Base-by-base conservation (phyloP, 331 rosid genomes). In the Rosa hybrid region DNA sequence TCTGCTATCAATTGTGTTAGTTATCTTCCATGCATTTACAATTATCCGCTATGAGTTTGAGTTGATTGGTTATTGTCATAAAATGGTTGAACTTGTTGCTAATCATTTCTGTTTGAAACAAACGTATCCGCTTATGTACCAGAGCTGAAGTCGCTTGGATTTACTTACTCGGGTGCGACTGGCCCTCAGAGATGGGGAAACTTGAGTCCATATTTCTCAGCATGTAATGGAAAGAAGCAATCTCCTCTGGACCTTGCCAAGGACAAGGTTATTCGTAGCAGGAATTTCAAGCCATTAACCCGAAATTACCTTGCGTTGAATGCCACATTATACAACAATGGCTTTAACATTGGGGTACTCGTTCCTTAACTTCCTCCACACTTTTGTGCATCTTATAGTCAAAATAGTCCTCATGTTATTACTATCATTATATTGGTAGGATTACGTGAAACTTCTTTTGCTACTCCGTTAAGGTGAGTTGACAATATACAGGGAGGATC, bases 101-200 rank as follows among this genome's bases (percentile, higher is more conserved):
- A n/a, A 46, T 51, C 44, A 21, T 46, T 48, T 30, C 25, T 62
- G 57, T 46, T 44, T 25, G 56, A 75, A 51, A 62, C 30, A 27
- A 8, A 54, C 20, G 6, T n/a, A 44, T 44, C 74, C 11, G 1
- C 72, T 16, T 14, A 60, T 64, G 11, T 5, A 76, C n/a, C 34
- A 67, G 82, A 68, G 4, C 25, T 10, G 30, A 44, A 30, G 9
- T 18, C 30, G 60, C 51, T 78, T 6, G 6, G 68, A 56, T 95
- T 95, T 79, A 73, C 89, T 8, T 95, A 95, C 78, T 5, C 25
- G 9, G 97, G 97, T 39, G 2, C 39, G 8, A 44, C 78, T 68
- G 98, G 99, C 2, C 98, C 99, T n/a, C 30, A 42, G 7, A 68
- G 80, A 5, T 93, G 99, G 99, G 99, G 96, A 83, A 84, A 75